phyloP scores from a whole-genome alignment of 768 basidiomycete species.

The Termitomyces sp. region DNA sequence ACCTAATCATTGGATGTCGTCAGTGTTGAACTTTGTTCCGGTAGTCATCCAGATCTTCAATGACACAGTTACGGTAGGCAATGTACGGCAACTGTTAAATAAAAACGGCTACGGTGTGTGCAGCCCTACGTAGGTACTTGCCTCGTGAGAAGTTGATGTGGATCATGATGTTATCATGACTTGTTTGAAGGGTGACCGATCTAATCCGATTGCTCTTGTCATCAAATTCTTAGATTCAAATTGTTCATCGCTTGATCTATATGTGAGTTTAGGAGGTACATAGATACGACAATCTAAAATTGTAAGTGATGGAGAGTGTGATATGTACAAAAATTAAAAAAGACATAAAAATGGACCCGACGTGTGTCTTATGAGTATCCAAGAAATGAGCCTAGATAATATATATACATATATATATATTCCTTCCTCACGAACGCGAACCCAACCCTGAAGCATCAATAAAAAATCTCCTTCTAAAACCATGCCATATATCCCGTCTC shows the following conservation, averaged over 20 bases:
- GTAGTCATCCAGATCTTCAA: no score
- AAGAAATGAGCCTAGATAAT: neutral
- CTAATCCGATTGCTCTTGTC: neutral
- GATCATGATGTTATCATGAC: neutral
- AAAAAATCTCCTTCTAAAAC: slow-evolving; percentile 37
- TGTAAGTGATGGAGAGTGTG: neutral
- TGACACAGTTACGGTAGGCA: no score
- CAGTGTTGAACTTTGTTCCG: no score
- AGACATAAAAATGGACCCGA: neutral
- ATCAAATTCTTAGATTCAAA: neutral
- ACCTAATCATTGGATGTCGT: no score
- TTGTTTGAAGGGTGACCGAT: neutral
- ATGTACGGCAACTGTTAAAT: no score
- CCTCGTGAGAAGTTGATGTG: no score
- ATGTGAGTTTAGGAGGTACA: neutral
- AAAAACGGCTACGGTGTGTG: no score
- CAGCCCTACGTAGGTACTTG: no score
- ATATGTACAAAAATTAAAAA: neutral
- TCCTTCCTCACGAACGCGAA: neutral
- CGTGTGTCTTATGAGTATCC: neutral
- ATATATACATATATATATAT: neutral
- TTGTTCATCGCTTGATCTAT: neutral
- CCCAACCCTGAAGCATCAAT: neutral
- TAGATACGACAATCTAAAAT: neutral
- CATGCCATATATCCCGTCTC: slow-evolving; percentile 67